Evolutionary conservation across 2,329 filamentous ascomycete genomes (phyloP).

Genomic region (Penicillium occitanis): DNA sequence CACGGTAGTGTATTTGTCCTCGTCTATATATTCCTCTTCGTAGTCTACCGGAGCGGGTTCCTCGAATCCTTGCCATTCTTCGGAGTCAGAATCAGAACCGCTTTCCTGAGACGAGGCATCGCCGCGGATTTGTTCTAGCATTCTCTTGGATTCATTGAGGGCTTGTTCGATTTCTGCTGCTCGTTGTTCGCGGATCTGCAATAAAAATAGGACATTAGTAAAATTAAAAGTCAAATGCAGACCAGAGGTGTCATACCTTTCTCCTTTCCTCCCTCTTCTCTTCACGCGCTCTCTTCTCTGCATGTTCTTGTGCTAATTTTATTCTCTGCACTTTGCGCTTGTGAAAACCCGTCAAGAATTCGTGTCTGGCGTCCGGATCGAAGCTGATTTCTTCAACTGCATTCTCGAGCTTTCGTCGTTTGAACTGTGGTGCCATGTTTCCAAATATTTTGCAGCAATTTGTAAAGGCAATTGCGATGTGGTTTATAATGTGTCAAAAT

Average conservation of each 20-base stretch:
- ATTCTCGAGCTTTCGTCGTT: constrained; percentile 63
- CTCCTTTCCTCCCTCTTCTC: constrained; percentile 73
- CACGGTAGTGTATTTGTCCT: constrained; percentile 93
- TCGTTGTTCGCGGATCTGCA: constrained; percentile 77
- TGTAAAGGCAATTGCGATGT: neutral
- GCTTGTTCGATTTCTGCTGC: constrained; percentile 79
- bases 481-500: neutral
- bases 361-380: constrained; percentile 73
- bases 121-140: constrained; percentile 61
- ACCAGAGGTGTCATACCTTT: constrained; percentile 58
- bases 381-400: constrained; percentile 80
- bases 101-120: constrained; percentile 33
- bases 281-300: constrained; percentile 71
- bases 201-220: neutral
- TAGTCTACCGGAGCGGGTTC: constrained; percentile 63
- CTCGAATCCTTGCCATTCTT: constrained; percentile 65
- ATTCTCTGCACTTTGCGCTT: constrained; percentile 87
- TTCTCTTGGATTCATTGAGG: constrained; percentile 70
- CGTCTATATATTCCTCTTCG: constrained; percentile 93
- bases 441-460: neutral
- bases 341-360: constrained; percentile 93
- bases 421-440: constrained; percentile 58
- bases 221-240: neutral
- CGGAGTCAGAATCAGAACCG: constrained; percentile 40
- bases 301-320: constrained; percentile 80